Percentiles rank a stretch among this genome's conserved stretches.
These are phyloP conservation scores for Scedosporium boydii DNA, from an alignment of 2,329 filamentous ascomycete species.

Conservation along the genomic window DNA sequence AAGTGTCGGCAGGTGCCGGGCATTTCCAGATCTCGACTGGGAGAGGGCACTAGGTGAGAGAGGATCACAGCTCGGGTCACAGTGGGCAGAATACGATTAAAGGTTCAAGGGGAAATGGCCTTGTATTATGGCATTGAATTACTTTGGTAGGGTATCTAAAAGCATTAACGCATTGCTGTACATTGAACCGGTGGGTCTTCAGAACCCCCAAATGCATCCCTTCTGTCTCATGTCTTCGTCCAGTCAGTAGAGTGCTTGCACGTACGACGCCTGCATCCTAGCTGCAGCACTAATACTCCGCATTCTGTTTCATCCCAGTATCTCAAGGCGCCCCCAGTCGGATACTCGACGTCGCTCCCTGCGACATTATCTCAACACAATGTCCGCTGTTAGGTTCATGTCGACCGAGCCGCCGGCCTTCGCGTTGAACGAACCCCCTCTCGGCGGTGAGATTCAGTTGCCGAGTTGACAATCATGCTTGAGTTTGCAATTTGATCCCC, in stretches of 20 bases:
- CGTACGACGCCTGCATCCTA: background rate
- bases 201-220: background rate
- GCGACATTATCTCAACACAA: background rate
- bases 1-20: background rate
- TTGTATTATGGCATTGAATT: background rate
- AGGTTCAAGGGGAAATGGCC: no score
- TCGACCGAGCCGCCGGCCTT: background rate
- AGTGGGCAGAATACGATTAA: no score
- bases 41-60: background rate
- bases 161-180: background rate
- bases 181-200: background rate
- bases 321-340: background rate
- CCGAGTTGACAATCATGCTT: conserved; percentile 52
- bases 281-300: background rate
- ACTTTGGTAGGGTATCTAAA: background rate
- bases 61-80: no score
- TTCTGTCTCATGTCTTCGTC: background rate
- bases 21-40: background rate
- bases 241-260: background rate
- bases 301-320: background rate
- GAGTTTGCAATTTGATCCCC: conserved; percentile 47
- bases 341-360: background rate
- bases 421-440: background rate
- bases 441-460: background rate
- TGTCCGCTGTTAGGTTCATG: background rate